These are phyloP conservation scores for Gypsophila paniculata DNA, from an alignment of 179 eudicot species.

Conservation along the genomic window DNA sequence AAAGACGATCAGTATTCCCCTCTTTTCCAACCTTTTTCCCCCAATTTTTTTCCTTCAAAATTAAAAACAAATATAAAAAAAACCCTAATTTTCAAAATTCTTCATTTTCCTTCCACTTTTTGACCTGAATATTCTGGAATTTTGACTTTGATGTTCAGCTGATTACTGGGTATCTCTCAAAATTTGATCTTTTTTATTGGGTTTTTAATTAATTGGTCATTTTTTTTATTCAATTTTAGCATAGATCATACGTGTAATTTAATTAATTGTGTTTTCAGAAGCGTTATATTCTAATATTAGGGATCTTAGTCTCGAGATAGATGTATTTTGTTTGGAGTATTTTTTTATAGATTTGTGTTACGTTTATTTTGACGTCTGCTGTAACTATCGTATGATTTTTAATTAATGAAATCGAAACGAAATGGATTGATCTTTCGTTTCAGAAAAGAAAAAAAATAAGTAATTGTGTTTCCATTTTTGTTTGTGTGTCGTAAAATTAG, in stretches of 20 bases:
- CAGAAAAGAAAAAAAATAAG: no score
- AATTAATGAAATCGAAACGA: no score
- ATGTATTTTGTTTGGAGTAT: no score
- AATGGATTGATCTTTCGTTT: no score
- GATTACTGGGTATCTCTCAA: constrained; percentile 12
- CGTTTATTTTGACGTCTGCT: no score
- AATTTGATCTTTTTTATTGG: constrained; percentile 10
- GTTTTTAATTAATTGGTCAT: constrained; percentile 22
- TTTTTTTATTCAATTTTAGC: constrained; percentile 16
- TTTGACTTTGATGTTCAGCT: not conserved
- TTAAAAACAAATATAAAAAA: not conserved
- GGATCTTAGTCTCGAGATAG: no score
- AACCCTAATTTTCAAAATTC: constrained; percentile 30
- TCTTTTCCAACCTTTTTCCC: constrained; percentile 23
- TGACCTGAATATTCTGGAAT: constrained; percentile 20
- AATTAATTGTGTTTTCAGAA: no score
- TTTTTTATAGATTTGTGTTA: no score
- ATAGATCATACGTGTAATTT: constrained; percentile 19
- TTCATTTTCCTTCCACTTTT: not conserved
- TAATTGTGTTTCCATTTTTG: not conserved
- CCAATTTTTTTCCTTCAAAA: constrained; percentile 9
- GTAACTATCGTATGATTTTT: no score
- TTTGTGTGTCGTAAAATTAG: not conserved
- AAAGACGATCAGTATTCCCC: constrained; percentile 45
- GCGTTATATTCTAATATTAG: no score